phyloP scores from a whole-genome alignment of 441 rosid species.

The Gossypium gossypioides region DNA sequence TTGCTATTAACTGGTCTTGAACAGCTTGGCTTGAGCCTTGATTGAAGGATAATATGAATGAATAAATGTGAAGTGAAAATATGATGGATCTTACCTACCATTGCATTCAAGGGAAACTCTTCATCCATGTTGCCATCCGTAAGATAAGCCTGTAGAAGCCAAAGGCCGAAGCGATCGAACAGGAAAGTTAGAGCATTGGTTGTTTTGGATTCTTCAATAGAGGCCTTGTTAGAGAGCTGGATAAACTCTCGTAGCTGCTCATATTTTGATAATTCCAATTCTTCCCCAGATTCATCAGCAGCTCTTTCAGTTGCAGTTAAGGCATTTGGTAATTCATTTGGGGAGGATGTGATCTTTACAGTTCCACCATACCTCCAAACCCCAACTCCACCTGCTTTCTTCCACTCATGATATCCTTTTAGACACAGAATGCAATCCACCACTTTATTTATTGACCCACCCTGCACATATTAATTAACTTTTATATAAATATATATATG shows the following conservation, averaged over 20 bases:
- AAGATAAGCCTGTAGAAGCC: conserved; percentile 71
- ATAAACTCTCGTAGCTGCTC: conserved; percentile 80
- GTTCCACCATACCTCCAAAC: conserved; percentile 95
- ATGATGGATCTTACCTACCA: conserved; percentile 64
- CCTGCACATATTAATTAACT: conserved; percentile 29
- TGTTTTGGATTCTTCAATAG: conserved; percentile 67
- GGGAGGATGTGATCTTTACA: conserved; percentile 71
- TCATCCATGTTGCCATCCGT: conserved; percentile 44
- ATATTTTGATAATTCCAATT: conserved; percentile 69
- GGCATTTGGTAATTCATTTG: conserved; percentile 49
- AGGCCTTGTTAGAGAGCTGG: conserved; percentile 66
- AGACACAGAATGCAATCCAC: conserved; percentile 90
- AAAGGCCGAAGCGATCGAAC: conserved; percentile 72
- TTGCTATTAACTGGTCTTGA: neutral
- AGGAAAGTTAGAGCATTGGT: conserved; percentile 64
- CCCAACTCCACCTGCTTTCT: conserved; percentile 84
- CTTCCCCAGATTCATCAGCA: conserved; percentile 78
- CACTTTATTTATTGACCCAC: conserved; percentile 84
- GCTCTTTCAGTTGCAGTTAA: conserved; percentile 57
- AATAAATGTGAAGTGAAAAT: neutral
- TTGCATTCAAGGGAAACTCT: conserved; percentile 75
- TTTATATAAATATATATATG: no score
- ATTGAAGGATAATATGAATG: neutral
- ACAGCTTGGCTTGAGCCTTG: neutral
- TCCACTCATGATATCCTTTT: conserved; percentile 96